These are phyloP conservation scores for Uronychia binucleata DNA, from an alignment of 73 alveolate genomes.

Conservation along the genomic window DNA sequence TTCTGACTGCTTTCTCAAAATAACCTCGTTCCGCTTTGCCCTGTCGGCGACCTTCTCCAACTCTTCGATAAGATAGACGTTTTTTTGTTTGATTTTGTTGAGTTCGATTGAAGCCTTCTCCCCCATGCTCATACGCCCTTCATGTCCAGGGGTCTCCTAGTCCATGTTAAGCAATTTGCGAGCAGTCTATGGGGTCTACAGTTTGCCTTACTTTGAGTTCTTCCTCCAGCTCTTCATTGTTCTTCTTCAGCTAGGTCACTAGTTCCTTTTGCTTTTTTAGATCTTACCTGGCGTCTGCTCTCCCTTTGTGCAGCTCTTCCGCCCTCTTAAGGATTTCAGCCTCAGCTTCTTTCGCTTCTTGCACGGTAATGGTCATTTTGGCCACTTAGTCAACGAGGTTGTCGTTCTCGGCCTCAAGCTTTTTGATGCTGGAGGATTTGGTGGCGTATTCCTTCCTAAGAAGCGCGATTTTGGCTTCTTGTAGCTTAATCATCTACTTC, in stretches of 20 bases:
- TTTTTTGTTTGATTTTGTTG: not conserved
- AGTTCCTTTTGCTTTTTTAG: not conserved
- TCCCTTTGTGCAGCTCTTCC: not conserved
- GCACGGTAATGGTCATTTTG: not conserved
- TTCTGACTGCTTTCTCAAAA: not conserved
- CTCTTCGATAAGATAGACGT: not conserved
- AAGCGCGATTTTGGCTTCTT: not conserved
- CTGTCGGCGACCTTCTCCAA: not conserved
- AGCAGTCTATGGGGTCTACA: not conserved
- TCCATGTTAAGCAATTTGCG: not conserved
- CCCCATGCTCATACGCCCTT: not conserved
- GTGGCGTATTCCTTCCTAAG: not conserved
- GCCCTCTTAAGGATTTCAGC: not conserved
- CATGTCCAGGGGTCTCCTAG: not conserved
- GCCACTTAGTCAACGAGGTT: not conserved
- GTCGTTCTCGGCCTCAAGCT: not conserved
- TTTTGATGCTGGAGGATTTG: not conserved
- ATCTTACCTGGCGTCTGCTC: not conserved
- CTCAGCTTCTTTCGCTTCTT: not conserved
- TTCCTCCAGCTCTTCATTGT: not conserved
- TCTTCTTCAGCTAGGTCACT: not conserved
- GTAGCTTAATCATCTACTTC: not conserved
- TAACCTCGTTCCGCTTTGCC: conserved; percentile 4
- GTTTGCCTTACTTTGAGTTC: not conserved
- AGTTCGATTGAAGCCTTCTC: not conserved